phyloP scores from a whole-genome alignment of 2,329 filamentous ascomycete species.

The Leptographium procerum region DNA sequence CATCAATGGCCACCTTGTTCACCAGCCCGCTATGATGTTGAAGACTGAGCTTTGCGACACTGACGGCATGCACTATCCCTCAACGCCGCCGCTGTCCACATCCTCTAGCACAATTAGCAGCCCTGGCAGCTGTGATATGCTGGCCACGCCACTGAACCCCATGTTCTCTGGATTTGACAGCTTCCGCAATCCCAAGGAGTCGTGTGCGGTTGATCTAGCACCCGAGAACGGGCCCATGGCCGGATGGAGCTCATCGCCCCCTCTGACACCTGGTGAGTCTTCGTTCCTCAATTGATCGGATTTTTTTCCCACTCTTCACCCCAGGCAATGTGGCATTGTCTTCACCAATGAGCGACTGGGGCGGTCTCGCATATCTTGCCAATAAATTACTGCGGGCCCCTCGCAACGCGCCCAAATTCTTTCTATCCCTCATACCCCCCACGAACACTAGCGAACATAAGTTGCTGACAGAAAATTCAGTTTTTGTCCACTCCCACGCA shows the following conservation, averaged over 20 bases:
- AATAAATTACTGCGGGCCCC: not conserved
- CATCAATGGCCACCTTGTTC: constrained; percentile 60
- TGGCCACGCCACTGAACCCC: constrained; percentile 74
- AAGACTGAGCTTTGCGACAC: constrained; percentile 61
- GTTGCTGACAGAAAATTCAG: constrained; percentile 28
- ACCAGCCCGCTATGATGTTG: constrained; percentile 68
- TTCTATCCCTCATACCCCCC: not conserved
- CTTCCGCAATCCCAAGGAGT: constrained; percentile 57
- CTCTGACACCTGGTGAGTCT: constrained; percentile 79
- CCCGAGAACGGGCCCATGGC: constrained; percentile 61
- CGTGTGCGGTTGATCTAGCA: constrained; percentile 57
- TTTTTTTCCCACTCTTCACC: not conserved
- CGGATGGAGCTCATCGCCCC: constrained; percentile 73
- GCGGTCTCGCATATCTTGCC: not conserved
- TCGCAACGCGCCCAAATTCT: not conserved
- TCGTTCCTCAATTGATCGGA: constrained; percentile 5
- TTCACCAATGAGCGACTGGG: not conserved
- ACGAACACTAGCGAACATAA: not conserved
- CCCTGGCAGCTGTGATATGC: constrained; percentile 64
- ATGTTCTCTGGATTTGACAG: constrained; percentile 63
- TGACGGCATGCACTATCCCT: constrained; percentile 60
- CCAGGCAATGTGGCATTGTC: not conserved
- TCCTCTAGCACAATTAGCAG: constrained; percentile 79
- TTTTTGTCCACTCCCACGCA: constrained; percentile 36
- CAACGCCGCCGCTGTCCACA: constrained; percentile 71